Conservation (phyloP, 2,329 filamentous ascomycete species). For the Fusarium avenaceum region DNA sequence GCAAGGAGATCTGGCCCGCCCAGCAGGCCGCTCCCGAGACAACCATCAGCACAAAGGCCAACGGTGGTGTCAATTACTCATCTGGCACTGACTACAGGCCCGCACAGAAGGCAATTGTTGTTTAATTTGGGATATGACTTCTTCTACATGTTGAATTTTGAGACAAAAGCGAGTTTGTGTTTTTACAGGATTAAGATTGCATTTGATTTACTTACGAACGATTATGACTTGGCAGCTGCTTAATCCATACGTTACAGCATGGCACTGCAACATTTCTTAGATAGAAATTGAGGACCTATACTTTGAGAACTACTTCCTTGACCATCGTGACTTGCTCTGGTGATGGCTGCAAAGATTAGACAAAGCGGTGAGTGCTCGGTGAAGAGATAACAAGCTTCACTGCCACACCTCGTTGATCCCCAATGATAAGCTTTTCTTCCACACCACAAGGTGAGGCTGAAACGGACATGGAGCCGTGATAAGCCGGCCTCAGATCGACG, state of each 20-base stretch:
- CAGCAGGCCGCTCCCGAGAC: slow-evolving; percentile 53
- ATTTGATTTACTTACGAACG: slow-evolving; percentile 36
- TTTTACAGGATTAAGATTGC: slow-evolving; percentile 34
- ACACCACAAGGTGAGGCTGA: slow-evolving; percentile 27
- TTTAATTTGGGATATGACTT: slow-evolving; percentile 15
- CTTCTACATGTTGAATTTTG: slow-evolving; percentile 16
- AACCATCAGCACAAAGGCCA: slow-evolving; percentile 39
- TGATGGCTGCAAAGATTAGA: background rate
- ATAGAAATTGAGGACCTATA: slow-evolving; percentile 27
- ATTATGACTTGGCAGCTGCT: slow-evolving; percentile 34
- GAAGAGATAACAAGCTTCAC: slow-evolving; percentile 22
- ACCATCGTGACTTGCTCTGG: slow-evolving; percentile 9
- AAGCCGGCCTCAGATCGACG: slow-evolving; percentile 28
- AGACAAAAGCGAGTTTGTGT: slow-evolving; percentile 38
- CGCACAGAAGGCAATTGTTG: slow-evolving; percentile 42
- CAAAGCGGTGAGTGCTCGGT: slow-evolving; percentile 29
- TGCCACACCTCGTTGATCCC: background rate
- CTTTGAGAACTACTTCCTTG: slow-evolving; percentile 3
- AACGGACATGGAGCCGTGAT: slow-evolving; percentile 22
- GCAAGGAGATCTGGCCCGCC: slow-evolving; percentile 67
- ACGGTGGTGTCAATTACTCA: slow-evolving; percentile 53
- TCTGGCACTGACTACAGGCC: slow-evolving; percentile 53
- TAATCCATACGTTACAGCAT: slow-evolving; percentile 31
- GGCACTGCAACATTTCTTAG: slow-evolving; percentile 30
- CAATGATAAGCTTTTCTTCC: slow-evolving; percentile 12